Conservation (phyloP, 129 eudicot species). For the Tanacetum coccineum region DNA sequence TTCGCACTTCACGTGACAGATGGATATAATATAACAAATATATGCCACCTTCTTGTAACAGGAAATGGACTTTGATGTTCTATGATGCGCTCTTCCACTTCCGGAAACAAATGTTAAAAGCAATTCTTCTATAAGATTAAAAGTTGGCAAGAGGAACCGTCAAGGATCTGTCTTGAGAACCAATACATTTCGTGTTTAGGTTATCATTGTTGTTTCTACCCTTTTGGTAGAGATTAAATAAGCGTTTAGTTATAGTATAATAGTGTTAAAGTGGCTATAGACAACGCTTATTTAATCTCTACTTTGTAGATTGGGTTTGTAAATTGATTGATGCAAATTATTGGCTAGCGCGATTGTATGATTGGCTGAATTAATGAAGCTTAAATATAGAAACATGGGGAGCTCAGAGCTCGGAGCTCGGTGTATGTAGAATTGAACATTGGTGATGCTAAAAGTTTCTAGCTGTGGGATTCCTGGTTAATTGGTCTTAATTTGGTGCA, state of each 20-base stretch:
- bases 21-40: not conserved
- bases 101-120: not conserved
- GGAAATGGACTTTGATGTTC: slow-evolving; percentile 63
- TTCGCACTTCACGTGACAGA: too few relatives aligned
- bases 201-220: slow-evolving; percentile 24
- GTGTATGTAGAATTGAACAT: too few relatives aligned
- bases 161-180: not conserved
- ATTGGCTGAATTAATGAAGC: too few relatives aligned
- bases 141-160: not conserved
- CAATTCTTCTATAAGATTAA: not conserved
- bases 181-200: slow-evolving; percentile 14
- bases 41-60: slow-evolving; percentile 26
- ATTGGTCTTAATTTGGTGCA: too few relatives aligned
- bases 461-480: too few relatives aligned
- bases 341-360: not conserved
- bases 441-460: too few relatives aligned
- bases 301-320: slow-evolving; percentile 8
- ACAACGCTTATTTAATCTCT: slow-evolving; percentile 11
- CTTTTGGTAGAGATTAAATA: slow-evolving; percentile 17
- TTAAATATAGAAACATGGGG: too few relatives aligned
- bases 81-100: slow-evolving; percentile 9
- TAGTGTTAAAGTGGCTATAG: not conserved
- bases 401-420: too few relatives aligned
- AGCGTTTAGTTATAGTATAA: slow-evolving; percentile 4
- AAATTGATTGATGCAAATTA: slow-evolving; percentile 8